phyloP scores from a whole-genome alignment of 805 yeast species.

The Monosporozyma aquatica region DNA sequence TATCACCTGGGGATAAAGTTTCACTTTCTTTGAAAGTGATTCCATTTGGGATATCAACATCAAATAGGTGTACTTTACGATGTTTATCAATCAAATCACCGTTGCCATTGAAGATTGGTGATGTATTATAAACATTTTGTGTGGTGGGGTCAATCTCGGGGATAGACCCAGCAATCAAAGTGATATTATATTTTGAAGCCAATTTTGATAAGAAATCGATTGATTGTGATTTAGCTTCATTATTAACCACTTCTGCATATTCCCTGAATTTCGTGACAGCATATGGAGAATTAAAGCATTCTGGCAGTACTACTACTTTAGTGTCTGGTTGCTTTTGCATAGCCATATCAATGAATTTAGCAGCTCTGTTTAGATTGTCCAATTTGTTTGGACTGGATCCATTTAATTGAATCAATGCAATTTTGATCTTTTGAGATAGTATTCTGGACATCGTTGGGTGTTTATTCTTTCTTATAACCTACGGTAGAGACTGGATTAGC shows the following conservation, averaged over 20 bases:
- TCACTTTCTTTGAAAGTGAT: slow-evolving; percentile 79
- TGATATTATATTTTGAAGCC: slow-evolving; percentile 57
- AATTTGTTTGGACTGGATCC: slow-evolving; percentile 60
- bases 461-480: neutral
- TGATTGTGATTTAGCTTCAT: slow-evolving; percentile 43
- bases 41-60: slow-evolving; percentile 84
- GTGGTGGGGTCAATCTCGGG: slow-evolving; percentile 63
- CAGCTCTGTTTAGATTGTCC: slow-evolving; percentile 65
- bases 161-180: slow-evolving; percentile 82
- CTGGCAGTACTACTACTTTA: slow-evolving; percentile 81
- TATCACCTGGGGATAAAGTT: slow-evolving; percentile 67
- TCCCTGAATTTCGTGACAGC: slow-evolving; percentile 77
- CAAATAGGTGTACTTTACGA: slow-evolving; percentile 85
- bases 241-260: slow-evolving; percentile 74
- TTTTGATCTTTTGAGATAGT: slow-evolving; percentile 45
- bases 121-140: slow-evolving; percentile 58
- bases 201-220: slow-evolving; percentile 51
- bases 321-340: slow-evolving; percentile 45
- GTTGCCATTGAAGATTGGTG: slow-evolving; percentile 56
- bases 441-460: slow-evolving; percentile 9
- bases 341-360: slow-evolving; percentile 56
- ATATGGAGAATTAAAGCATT: slow-evolving; percentile 94
- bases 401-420: slow-evolving; percentile 82
- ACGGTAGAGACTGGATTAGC: neutral
- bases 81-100: slow-evolving; percentile 83